A percentile compares a stretch with the other conserved stretches of the same genome.
These are phyloP conservation scores for Helicocarpus griseus DNA, from an alignment of 2,329 filamentous ascomycete species.

Conservation along the genomic window DNA sequence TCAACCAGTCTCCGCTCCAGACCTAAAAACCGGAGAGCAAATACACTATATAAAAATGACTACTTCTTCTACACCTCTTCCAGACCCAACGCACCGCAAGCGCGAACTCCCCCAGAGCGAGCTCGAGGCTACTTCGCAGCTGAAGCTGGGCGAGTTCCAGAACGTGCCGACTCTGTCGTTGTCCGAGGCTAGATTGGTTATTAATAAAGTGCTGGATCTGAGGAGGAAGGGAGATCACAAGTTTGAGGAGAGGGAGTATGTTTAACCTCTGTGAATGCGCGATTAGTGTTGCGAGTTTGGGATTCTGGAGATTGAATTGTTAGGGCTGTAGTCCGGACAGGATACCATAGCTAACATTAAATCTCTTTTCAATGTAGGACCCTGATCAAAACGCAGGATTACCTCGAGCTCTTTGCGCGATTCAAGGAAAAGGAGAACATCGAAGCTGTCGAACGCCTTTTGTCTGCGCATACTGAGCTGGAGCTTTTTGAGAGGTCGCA, in stretches of 20 bases:
- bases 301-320: background rate
- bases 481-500: constrained; percentile 91
- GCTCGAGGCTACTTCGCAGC: constrained; percentile 72
- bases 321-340: background rate
- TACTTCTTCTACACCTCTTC: background rate
- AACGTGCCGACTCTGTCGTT: constrained; percentile 84
- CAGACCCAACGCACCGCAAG: constrained; percentile 26
- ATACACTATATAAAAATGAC: background rate
- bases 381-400: constrained; percentile 78
- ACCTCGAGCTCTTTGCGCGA: constrained; percentile 86
- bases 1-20: too few species aligned
- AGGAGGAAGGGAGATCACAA: constrained; percentile 71
- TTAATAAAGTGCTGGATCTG: constrained; percentile 79
- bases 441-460: constrained; percentile 81
- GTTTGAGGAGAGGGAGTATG: constrained; percentile 74
- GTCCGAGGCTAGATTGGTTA: constrained; percentile 82
- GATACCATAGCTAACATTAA: constrained; percentile 1
- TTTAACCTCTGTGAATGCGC: background rate
- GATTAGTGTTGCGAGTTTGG: constrained; percentile 1
- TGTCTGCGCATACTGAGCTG: constrained; percentile 65
- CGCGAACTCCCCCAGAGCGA: constrained; percentile 44
- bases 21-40: background rate
- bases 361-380: constrained; percentile 35
- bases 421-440: constrained; percentile 95
- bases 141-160: constrained; percentile 89